A percentile compares a stretch with the other conserved stretches of the same genome.
Evolutionary conservation across 1,139 yeast species (phyloP).

Genomic region (Debaryomyces fabryi): DNA sequence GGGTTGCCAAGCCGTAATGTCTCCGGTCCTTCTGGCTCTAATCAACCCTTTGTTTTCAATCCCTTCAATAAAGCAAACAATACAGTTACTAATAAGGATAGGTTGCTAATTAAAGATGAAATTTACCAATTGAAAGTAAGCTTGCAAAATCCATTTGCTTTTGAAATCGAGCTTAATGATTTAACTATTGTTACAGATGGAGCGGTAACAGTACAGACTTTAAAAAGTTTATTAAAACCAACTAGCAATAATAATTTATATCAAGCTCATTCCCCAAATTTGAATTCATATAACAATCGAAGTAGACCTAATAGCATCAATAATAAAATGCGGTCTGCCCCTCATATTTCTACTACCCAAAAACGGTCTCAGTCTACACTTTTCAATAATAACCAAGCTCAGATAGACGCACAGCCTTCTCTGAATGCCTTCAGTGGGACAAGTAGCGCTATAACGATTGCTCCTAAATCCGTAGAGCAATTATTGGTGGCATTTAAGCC

Average conservation of each 20-base stretch:
- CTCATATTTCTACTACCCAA: conserved; percentile 1
- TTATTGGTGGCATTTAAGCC: conserved; percentile 42
- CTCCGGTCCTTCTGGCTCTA: not conserved
- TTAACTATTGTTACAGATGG: conserved; percentile 46
- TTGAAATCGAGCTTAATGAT: conserved; percentile 66
- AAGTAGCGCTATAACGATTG: conserved; percentile 20
- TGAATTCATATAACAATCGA: not conserved
- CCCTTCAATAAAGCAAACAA: conserved; percentile 30
- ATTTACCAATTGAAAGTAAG: conserved; percentile 53
- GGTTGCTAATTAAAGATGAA: conserved; percentile 57
- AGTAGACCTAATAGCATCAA: not conserved
- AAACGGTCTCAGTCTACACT: conserved; percentile 7
- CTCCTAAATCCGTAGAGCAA: conserved; percentile 34
- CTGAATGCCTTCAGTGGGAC: conserved; percentile 4
- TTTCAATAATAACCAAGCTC: conserved; percentile 5
- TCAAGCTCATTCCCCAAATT: conserved; percentile 1
- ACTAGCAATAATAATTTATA: not conserved
- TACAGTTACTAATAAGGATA: conserved; percentile 26
- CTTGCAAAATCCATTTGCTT: conserved; percentile 80
- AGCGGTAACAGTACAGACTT: conserved; percentile 31
- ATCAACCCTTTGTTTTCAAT: conserved; percentile 32
- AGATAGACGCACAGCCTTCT: conserved; percentile 2
- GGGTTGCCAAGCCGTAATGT: conserved; percentile 7
- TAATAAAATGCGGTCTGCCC: not conserved
- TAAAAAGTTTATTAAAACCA: conserved; percentile 19